Conservation (phyloP, 371 early-diverging fungal species). For the Mucor velutinosus region DNA sequence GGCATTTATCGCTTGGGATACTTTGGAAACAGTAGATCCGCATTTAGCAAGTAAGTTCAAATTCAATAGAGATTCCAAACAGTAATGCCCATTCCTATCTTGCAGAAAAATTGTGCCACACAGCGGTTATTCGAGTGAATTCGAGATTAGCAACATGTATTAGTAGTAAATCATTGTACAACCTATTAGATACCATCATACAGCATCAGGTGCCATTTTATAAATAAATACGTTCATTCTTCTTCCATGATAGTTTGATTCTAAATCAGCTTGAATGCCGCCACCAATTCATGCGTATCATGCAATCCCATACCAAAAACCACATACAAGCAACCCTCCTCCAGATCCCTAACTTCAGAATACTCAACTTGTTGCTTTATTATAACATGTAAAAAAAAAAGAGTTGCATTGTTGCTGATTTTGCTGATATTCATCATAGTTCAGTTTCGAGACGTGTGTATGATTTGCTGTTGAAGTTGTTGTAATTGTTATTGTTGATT, state of each 20-base stretch:
- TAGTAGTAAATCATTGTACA: neutral
- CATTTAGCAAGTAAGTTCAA: slow-evolving; percentile 32
- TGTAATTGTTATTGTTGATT: neutral
- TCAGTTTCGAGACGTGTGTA: neutral
- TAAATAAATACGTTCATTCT: neutral
- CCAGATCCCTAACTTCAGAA: neutral
- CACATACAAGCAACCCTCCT: too few species aligned
- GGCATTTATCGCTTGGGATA: slow-evolving; percentile 43
- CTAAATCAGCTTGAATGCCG: too few species aligned
- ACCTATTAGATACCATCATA: neutral
- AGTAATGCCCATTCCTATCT: neutral
- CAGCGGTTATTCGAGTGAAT: slow-evolving; percentile 31
- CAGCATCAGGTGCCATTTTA: neutral
- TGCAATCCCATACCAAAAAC: too few species aligned
- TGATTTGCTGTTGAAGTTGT: neutral
- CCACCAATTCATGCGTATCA: too few species aligned
- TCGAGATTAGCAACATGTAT: slow-evolving; percentile 14
- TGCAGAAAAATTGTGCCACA: slow-evolving; percentile 19
- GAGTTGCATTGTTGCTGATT: neutral
- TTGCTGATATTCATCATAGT: neutral
- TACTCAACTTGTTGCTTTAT: neutral
- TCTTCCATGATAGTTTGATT: too few species aligned
- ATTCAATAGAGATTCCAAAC: neutral
- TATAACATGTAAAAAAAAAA: neutral
- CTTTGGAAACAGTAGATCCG: slow-evolving; percentile 32